A percentile compares a stretch with the other conserved stretches of the same genome.
Evolutionary conservation across 2,329 filamentous ascomycete species (phyloP).

Genomic region (Colletotrichum acutatum): DNA sequence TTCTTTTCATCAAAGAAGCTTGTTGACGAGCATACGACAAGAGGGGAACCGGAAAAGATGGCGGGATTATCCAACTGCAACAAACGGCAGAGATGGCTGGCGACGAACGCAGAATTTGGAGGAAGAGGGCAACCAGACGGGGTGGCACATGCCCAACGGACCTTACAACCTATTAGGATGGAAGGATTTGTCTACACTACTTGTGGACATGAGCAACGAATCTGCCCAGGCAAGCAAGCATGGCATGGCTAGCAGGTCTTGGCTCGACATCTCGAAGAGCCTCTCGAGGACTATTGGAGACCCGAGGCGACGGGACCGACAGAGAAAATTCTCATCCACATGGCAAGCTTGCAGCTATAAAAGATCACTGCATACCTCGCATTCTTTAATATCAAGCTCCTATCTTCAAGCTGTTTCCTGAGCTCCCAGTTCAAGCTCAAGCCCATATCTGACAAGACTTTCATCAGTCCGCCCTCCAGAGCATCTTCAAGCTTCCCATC

Average conservation of each 20-base stretch:
- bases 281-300: background rate
- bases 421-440: constrained; percentile 18
- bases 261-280: constrained; percentile 8
- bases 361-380: constrained; percentile 1
- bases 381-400: background rate
- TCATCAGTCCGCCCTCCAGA: background rate
- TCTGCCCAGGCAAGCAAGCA: constrained; percentile 18
- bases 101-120: background rate
- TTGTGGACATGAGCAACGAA: background rate
- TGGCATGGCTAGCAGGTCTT: constrained; percentile 12
- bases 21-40: background rate
- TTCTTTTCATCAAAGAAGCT: constrained; percentile 13
- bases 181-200: constrained; percentile 12
- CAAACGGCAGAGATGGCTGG: background rate
- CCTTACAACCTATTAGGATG: background rate
- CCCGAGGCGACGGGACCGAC: background rate
- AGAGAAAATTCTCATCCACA: background rate
- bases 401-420: background rate
- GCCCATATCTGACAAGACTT: background rate
- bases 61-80: background rate
- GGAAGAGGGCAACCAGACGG: background rate
- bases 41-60: constrained; percentile 6
- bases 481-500: no score
- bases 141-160: background rate
- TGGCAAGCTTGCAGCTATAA: constrained; percentile 29